Evolutionary conservation across 2,329 filamentous ascomycete species (phyloP).

Genomic region (Alternaria triticina): DNA sequence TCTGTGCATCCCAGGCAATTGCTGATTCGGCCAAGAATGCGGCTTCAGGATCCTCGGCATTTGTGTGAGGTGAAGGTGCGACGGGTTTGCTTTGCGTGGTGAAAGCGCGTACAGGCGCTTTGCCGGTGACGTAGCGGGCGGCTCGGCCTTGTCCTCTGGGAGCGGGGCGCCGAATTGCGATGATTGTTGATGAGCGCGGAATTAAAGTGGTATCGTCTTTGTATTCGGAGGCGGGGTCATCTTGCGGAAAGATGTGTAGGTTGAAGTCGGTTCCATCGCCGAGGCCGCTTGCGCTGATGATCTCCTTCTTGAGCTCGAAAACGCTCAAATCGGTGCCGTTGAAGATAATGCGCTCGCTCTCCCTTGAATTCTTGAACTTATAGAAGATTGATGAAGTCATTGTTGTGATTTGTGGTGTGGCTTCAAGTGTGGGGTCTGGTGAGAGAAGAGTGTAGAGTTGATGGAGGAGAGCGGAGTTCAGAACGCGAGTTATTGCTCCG

Average conservation of each 20-base stretch:
- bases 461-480: conserved; percentile 2
- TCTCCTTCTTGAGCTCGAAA: conserved; percentile 98
- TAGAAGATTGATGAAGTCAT: conserved; percentile 99
- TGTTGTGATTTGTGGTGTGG: conserved; percentile 48
- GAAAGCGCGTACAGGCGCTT: conserved; percentile 82
- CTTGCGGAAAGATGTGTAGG: conserved; percentile 90
- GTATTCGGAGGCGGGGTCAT: conserved; percentile 86
- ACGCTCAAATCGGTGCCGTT: conserved; percentile 98
- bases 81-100: conserved; percentile 73
- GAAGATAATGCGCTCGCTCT: conserved; percentile 91
- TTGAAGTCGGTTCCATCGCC: conserved; percentile 98
- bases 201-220: conserved; percentile 99
- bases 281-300: conserved; percentile 90
- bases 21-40: conserved; percentile 91
- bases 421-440: conserved; percentile 7
- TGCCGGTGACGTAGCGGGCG: conserved; percentile 93
- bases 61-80: conserved; percentile 52
- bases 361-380: conserved; percentile 99
- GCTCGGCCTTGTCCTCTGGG: conserved; percentile 87
- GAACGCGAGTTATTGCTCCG: neutral
- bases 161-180: conserved; percentile 85
- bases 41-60: conserved; percentile 85
- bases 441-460: conserved; percentile 12
- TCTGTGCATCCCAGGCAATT: conserved; percentile 90
- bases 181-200: conserved; percentile 89